Evolutionary conservation across 768 basidiomycete genomes (phyloP).

Genomic region (Podaxis sp.): DNA sequence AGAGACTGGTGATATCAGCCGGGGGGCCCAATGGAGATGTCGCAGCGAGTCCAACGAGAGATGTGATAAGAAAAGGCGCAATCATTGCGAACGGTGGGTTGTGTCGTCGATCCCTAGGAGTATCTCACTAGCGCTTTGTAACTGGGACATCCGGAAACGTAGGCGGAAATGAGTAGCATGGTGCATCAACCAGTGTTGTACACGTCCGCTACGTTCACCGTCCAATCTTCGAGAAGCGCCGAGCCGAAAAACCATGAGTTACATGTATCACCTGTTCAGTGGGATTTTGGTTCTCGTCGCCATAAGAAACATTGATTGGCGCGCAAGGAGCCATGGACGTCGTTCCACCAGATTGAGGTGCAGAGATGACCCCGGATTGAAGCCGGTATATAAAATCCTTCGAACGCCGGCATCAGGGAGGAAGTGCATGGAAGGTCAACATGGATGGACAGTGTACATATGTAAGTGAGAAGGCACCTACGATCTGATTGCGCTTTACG

Average conservation of each 20-base stretch:
- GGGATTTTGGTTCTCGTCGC: not conserved
- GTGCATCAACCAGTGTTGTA: not conserved
- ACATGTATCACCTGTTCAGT: not conserved
- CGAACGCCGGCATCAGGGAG: not conserved
- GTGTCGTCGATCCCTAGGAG: not conserved
- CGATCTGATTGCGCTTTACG: not conserved
- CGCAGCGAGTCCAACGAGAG: not conserved
- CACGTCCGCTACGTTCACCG: not conserved
- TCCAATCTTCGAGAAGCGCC: not conserved
- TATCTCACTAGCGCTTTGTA: not conserved
- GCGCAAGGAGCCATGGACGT: not conserved
- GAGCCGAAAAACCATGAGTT: not conserved
- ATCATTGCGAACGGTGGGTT: not conserved
- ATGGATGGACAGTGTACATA: not conserved
- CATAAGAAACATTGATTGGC: not conserved
- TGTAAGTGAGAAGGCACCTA: not conserved
- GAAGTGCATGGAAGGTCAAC: not conserved
- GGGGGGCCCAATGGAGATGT: not conserved
- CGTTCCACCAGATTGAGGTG: not conserved
- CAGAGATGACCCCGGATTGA: not conserved
- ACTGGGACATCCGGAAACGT: not conserved
- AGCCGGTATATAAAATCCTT: not conserved
- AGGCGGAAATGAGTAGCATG: not conserved
- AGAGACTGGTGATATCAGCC: not conserved
- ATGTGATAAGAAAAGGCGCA: not conserved